These are phyloP conservation scores for Boletus barrowsii DNA, from an alignment of 768 basidiomycete genomes.

Conservation along the genomic window DNA sequence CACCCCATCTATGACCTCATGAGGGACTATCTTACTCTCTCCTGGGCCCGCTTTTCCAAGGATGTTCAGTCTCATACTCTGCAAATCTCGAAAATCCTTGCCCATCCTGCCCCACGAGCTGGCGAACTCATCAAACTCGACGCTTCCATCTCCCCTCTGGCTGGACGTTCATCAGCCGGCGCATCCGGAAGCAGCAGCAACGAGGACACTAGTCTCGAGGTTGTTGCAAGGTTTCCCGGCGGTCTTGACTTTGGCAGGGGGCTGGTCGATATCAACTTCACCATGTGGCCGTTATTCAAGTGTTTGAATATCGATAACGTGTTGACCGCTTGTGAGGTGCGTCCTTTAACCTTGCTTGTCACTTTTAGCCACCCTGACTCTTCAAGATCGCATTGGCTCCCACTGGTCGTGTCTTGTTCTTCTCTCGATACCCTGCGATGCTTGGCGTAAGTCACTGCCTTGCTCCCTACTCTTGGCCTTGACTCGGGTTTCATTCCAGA, in stretches of 20 bases:
- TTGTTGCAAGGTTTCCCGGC: conserved; percentile 89
- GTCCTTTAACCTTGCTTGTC: not conserved
- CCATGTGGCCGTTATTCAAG: conserved; percentile 96
- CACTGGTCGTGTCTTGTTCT: conserved; percentile 83
- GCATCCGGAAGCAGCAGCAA: conserved; percentile 23
- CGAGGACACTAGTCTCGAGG: conserved; percentile 61
- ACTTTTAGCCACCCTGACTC: not conserved
- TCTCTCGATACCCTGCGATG: conserved; percentile 88
- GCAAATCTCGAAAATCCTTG: conserved; percentile 84
- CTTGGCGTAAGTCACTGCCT: conserved; percentile 57
- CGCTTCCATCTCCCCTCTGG: conserved; percentile 60
- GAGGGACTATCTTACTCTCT: conserved; percentile 93
- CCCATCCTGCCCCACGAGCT: conserved; percentile 82
- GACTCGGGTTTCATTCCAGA: conserved; percentile 37
- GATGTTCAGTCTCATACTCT: conserved; percentile 91
- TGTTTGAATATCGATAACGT: conserved; percentile 92
- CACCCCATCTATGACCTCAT: conserved; percentile 94
- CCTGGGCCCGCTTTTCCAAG: conserved; percentile 92
- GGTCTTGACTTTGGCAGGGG: conserved; percentile 90
- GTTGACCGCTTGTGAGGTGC: conserved; percentile 85
- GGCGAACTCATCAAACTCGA: conserved; percentile 85
- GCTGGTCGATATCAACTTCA: conserved; percentile 90
- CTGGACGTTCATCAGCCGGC: conserved; percentile 42
- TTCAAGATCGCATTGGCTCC: conserved; percentile 79
- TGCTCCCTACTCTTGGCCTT: not conserved